Evolutionary conservation across 768 basidiomycete species (phyloP).

Genomic region (Suillus ampliporus): DNA sequence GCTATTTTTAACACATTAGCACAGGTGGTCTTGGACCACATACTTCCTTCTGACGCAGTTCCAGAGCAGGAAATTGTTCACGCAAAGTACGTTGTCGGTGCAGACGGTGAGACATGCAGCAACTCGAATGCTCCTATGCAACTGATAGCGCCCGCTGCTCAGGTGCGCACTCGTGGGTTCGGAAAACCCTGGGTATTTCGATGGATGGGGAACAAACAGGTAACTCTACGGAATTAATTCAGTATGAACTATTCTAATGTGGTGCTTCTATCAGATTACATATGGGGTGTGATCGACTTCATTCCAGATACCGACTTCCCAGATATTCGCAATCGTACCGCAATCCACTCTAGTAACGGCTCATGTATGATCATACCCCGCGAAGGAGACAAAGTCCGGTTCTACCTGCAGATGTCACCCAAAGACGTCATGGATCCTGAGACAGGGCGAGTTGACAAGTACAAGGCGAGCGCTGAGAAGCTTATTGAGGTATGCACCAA

Average conservation of each 20-base stretch:
- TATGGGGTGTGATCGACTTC: constrained; percentile 86
- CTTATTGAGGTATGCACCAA: constrained; percentile 53
- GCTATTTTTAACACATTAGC: background rate
- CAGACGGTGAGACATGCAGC: constrained; percentile 34
- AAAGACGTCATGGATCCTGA: constrained; percentile 48
- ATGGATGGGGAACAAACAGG: constrained; percentile 59
- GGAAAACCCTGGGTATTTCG: constrained; percentile 47
- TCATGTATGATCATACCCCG: constrained; percentile 79
- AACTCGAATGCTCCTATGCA: background rate
- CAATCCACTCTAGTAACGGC: constrained; percentile 71
- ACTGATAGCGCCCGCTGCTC: constrained; percentile 2
- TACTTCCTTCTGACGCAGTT: constrained; percentile 19
- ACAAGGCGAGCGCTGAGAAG: constrained; percentile 51
- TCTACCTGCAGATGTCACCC: constrained; percentile 73
- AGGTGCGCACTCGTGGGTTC: constrained; percentile 55
- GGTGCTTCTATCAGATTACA: constrained; percentile 51
- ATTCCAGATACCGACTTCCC: constrained; percentile 78
- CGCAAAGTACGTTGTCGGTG: constrained; percentile 43
- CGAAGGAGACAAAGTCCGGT: constrained; percentile 66
- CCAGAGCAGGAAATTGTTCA: constrained; percentile 40
- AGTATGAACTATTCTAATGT: background rate
- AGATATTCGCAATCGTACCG: constrained; percentile 68
- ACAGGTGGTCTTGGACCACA: constrained; percentile 11
- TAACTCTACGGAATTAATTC: constrained; percentile 10
- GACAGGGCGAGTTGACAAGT: constrained; percentile 60